Percentiles rank a stretch among this genome's conserved stretches.
Evolutionary conservation across 345 rosid genomes (phyloP).

Genomic region (Salix exigua): DNA sequence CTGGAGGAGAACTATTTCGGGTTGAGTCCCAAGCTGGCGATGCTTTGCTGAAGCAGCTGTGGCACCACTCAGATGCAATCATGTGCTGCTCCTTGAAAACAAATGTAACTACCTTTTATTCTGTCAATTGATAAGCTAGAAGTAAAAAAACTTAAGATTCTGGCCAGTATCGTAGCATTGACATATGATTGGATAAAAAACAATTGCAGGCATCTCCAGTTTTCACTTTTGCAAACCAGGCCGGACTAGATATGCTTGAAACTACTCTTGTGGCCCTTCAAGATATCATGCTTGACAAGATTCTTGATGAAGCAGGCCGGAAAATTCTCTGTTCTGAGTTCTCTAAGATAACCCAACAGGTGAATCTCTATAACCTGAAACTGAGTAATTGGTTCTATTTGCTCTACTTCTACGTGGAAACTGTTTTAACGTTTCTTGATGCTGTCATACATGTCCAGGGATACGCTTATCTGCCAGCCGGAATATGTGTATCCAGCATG

Average conservation of each 20-base stretch:
- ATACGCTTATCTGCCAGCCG: constrained; percentile 75
- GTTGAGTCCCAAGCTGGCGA: constrained; percentile 55
- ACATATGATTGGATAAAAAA: background rate
- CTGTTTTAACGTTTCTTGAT: background rate
- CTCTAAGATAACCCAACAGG: constrained; percentile 94
- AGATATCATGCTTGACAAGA: constrained; percentile 87
- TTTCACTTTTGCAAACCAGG: constrained; percentile 84
- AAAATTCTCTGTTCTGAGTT: constrained; percentile 76
- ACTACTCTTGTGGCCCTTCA: constrained; percentile 90
- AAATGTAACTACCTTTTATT: constrained; percentile 35
- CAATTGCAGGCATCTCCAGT: constrained; percentile 67
- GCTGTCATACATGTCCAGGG: constrained; percentile 47
- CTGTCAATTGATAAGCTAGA: background rate
- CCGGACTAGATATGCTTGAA: constrained; percentile 98
- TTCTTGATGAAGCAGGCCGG: constrained; percentile 68
- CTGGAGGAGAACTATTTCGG: constrained; percentile 62
- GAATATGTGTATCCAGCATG: constrained; percentile 94
- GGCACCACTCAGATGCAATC: constrained; percentile 87
- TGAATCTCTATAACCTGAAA: constrained; percentile 10
- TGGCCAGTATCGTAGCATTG: background rate
- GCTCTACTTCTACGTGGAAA: background rate
- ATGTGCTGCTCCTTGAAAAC: constrained; percentile 86
- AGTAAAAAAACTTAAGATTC: background rate
- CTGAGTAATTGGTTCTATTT: too few relatives aligned
- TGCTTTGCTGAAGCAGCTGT: constrained; percentile 64